These are phyloP conservation scores for Neospermospora avenae DNA, from an alignment of 2,329 filamentous ascomycete species.

Conservation along the genomic window DNA sequence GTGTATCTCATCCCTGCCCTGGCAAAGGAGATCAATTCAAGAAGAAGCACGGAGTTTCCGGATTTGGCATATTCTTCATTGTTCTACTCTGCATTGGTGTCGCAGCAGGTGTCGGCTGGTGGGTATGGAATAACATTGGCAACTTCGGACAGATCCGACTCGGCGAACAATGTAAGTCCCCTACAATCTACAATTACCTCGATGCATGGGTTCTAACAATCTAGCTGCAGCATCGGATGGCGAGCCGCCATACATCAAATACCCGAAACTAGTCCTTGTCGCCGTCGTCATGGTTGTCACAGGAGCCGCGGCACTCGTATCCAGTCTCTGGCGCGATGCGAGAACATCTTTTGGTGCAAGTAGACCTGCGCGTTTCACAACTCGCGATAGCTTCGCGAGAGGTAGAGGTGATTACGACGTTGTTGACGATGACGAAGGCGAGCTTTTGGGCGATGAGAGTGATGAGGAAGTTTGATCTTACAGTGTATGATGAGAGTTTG, in stretches of 20 bases:
- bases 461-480: conserved; percentile 71
- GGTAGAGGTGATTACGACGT: conserved; percentile 83
- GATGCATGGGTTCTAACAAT: conserved; percentile 21
- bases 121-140: conserved; percentile 79
- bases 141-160: conserved; percentile 90
- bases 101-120: conserved; percentile 76
- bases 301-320: conserved; percentile 37
- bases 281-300: conserved; percentile 58
- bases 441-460: conserved; percentile 87
- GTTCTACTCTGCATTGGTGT: conserved; percentile 71
- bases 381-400: conserved; percentile 82
- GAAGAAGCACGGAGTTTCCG: conserved; percentile 67
- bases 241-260: conserved; percentile 74
- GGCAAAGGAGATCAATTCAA: conserved; percentile 81
- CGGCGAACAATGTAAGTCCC: conserved; percentile 59
- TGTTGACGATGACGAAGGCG: conserved; percentile 91
- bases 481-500: neutral
- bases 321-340: conserved; percentile 67
- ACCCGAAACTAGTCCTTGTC: conserved; percentile 73
- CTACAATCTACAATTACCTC: neutral
- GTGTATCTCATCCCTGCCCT: conserved; percentile 62
- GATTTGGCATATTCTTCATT: conserved; percentile 78
- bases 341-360: conserved; percentile 51
- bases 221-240: conserved; percentile 52
- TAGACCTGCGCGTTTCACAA: conserved; percentile 65